A percentile compares a stretch with the other conserved stretches of the same genome.
These are phyloP conservation scores for Aulographum hederae DNA, from an alignment of 2,329 filamentous ascomycete species.

Conservation along the genomic window DNA sequence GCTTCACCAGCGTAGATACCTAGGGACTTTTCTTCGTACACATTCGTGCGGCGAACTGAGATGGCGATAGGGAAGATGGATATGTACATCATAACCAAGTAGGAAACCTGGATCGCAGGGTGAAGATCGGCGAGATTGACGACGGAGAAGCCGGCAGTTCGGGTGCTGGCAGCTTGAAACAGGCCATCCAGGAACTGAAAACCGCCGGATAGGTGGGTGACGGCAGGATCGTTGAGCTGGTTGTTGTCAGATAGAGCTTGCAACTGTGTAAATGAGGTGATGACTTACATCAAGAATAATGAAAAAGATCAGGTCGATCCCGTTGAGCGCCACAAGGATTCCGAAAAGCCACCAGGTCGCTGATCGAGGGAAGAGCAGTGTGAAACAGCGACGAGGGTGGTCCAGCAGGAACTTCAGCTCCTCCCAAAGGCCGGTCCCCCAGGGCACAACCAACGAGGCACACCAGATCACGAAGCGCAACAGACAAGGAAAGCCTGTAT, in stretches of 20 bases:
- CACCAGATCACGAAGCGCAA: slow-evolving; percentile 86
- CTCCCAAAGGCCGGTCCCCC: slow-evolving; percentile 60
- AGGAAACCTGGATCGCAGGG: slow-evolving; percentile 81
- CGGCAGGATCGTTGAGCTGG: slow-evolving; percentile 51
- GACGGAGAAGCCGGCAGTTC: slow-evolving; percentile 78
- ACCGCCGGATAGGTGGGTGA: slow-evolving; percentile 50
- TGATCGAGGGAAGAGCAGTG: slow-evolving; percentile 71
- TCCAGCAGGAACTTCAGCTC: slow-evolving; percentile 82
- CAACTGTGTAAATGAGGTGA: neutral
- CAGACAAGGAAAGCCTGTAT: slow-evolving; percentile 91
- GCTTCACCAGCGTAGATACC: slow-evolving; percentile 48
- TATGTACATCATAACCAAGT: slow-evolving; percentile 99
- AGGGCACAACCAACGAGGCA: slow-evolving; percentile 45
- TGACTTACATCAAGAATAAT: slow-evolving; percentile 67
- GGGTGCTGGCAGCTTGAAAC: slow-evolving; percentile 77
- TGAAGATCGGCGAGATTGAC: slow-evolving; percentile 64
- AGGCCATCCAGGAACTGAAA: slow-evolving; percentile 68
- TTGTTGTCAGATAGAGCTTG: slow-evolving; percentile 8
- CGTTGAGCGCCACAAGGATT: slow-evolving; percentile 67
- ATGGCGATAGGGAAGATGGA: slow-evolving; percentile 95
- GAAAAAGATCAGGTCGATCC: slow-evolving; percentile 75
- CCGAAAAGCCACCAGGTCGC: slow-evolving; percentile 95
- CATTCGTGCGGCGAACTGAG: slow-evolving; percentile 81
- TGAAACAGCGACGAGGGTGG: slow-evolving; percentile 91
- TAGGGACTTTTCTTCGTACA: slow-evolving; percentile 81